A percentile compares a stretch with the other conserved stretches of the same genome.
These are phyloP conservation scores for Russula ochroleuca DNA, from an alignment of 768 basidiomycete genomes.

Conservation along the genomic window DNA sequence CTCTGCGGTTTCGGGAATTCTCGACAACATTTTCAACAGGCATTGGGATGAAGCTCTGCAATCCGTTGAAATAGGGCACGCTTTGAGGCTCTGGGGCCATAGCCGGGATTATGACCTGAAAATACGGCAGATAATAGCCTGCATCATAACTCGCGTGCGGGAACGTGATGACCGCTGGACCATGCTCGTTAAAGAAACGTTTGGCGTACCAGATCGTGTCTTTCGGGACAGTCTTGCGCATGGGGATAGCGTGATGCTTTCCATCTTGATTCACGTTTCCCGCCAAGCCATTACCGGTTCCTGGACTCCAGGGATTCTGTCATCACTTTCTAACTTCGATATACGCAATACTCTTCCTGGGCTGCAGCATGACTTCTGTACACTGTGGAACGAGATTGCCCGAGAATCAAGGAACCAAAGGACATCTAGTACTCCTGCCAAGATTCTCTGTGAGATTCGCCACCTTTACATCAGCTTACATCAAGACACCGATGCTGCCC, in stretches of 20 bases:
- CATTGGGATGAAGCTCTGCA: background rate
- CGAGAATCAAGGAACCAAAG: background rate
- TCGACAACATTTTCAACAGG: background rate
- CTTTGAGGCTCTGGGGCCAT: background rate
- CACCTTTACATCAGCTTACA: background rate
- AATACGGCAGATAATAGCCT: background rate
- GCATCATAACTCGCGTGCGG: background rate
- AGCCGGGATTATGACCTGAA: background rate
- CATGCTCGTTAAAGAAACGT: background rate
- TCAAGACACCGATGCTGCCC: background rate
- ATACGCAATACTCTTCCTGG: background rate
- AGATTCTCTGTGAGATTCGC: background rate
- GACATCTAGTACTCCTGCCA: background rate
- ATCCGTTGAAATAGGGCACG: slow-evolving; percentile 1
- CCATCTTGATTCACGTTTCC: background rate
- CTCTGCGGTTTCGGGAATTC: background rate
- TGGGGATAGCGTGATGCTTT: slow-evolving; percentile 5
- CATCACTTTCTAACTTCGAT: background rate
- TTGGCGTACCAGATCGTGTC: background rate
- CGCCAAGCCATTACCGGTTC: background rate
- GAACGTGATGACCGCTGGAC: slow-evolving; percentile 1
- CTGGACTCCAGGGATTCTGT: background rate
- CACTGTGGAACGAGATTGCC: background rate
- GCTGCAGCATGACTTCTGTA: background rate
- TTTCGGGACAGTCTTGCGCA: background rate